Conservation (phyloP, 768 basidiomycete species). For the Amanita molliuscula region DNA sequence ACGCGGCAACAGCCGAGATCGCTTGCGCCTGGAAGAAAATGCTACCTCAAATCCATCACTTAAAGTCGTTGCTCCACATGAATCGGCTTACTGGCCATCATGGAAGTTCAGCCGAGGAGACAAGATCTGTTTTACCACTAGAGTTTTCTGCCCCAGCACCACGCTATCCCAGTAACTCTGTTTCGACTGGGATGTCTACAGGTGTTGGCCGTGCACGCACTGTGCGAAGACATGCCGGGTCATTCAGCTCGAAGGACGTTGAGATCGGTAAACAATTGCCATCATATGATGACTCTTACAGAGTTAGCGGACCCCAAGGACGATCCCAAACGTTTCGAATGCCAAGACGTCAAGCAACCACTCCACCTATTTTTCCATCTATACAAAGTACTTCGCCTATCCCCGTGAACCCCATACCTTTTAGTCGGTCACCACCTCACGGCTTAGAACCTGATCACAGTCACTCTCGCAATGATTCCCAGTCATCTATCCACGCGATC, state of each 20-base stretch:
- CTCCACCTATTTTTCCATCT: slow-evolving; percentile 22
- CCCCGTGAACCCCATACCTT: slow-evolving; percentile 18
- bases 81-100: slow-evolving; percentile 16
- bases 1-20: slow-evolving; percentile 85
- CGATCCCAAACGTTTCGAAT: slow-evolving; percentile 34
- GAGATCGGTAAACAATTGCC: slow-evolving; percentile 77
- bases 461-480: slow-evolving; percentile 32
- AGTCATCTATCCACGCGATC: slow-evolving; percentile 24
- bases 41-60: slow-evolving; percentile 56
- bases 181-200: slow-evolving; percentile 12
- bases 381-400: slow-evolving; percentile 33
- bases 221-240: slow-evolving; percentile 82
- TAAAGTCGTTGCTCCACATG: slow-evolving; percentile 50
- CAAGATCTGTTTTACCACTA: neutral
- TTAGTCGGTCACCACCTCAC: slow-evolving; percentile 5
- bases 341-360: slow-evolving; percentile 37
- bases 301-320: slow-evolving; percentile 25
- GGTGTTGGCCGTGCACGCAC: slow-evolving; percentile 35
- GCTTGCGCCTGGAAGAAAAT: slow-evolving; percentile 77
- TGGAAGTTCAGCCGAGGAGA: neutral
- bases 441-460: slow-evolving; percentile 8
- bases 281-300: slow-evolving; percentile 41
- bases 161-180: slow-evolving; percentile 15
- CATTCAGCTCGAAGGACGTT: slow-evolving; percentile 88
- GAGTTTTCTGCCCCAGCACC: slow-evolving; percentile 18